Evolutionary conservation across 2,329 filamentous ascomycete species (phyloP).

Genomic region (Fusarium fujikuroi): DNA sequence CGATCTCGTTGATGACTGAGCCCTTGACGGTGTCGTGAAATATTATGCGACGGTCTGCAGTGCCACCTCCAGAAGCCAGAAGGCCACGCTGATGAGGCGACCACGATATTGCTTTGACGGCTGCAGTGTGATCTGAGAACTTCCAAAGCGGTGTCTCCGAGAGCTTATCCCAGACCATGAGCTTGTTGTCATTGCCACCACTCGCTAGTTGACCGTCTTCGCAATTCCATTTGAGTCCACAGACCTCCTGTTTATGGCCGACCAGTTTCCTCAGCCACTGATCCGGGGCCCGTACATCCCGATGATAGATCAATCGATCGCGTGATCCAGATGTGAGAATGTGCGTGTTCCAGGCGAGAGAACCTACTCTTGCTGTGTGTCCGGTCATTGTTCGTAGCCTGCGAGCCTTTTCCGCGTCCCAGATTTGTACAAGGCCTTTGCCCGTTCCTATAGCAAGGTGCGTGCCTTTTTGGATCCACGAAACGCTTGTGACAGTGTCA

Average conservation of each 20-base stretch:
- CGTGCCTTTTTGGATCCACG: slow-evolving; percentile 97
- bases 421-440: slow-evolving; percentile 95
- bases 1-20: slow-evolving; percentile 83
- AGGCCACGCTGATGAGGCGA: slow-evolving; percentile 94
- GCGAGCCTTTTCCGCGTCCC: slow-evolving; percentile 90
- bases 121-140: slow-evolving; percentile 93
- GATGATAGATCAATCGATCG: slow-evolving; percentile 93
- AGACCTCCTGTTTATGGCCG: slow-evolving; percentile 98
- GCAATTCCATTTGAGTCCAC: slow-evolving; percentile 95
- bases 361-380: slow-evolving; percentile 91
- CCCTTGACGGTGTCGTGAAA: slow-evolving; percentile 97
- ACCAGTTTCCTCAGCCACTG: slow-evolving; percentile 89
- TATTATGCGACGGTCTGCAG: slow-evolving; percentile 94
- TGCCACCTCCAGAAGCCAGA: slow-evolving; percentile 94
- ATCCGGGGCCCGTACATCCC: slow-evolving; percentile 91
- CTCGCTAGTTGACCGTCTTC: slow-evolving; percentile 95
- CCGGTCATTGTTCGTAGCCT: slow-evolving; percentile 95
- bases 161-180: slow-evolving; percentile 98
- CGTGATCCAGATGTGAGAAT: slow-evolving; percentile 95
- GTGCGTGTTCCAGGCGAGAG: slow-evolving; percentile 97
- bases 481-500: slow-evolving; percentile 95
- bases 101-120: slow-evolving; percentile 98
- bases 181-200: slow-evolving; percentile 97
- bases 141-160: slow-evolving; percentile 93
- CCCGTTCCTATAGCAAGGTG: slow-evolving; percentile 95